Conservation (phyloP, 805 yeast species). For the Candida michaelii region DNA sequence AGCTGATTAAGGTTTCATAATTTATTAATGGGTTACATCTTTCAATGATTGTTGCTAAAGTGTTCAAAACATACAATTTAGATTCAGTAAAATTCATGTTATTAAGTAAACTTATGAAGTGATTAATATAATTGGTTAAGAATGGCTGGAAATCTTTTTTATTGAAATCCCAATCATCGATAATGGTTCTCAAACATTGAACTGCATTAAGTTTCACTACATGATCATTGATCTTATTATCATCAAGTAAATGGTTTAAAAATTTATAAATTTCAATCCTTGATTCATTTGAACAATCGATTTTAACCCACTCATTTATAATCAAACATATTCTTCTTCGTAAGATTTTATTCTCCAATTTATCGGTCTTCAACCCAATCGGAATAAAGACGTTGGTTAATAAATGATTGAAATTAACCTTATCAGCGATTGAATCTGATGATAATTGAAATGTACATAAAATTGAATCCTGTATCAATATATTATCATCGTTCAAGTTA, state of each 20-base stretch:
- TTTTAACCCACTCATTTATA: slow-evolving; percentile 76
- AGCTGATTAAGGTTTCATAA: slow-evolving; percentile 47
- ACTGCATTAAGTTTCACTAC: slow-evolving; percentile 81
- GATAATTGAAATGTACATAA: slow-evolving; percentile 82
- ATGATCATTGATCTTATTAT: slow-evolving; percentile 55
- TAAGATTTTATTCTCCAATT: slow-evolving; percentile 54
- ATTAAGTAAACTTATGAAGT: slow-evolving; percentile 51
- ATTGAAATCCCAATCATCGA: slow-evolving; percentile 87
- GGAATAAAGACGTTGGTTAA: slow-evolving; percentile 67
- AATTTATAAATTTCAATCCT: slow-evolving; percentile 59
- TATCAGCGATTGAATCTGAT: slow-evolving; percentile 60
- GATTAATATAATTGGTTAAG: slow-evolving; percentile 49
- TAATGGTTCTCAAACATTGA: slow-evolving; percentile 62
- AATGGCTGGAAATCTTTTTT: slow-evolving; percentile 67
- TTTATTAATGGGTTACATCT: slow-evolving; percentile 65
- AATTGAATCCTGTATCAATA: slow-evolving; percentile 74
- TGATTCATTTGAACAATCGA: slow-evolving; percentile 60
- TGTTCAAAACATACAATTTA: slow-evolving; percentile 68
- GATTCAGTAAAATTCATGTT: slow-evolving; percentile 66
- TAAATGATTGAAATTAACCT: slow-evolving; percentile 67
- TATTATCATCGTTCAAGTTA: slow-evolving; percentile 43
- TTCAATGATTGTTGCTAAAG: slow-evolving; percentile 61
- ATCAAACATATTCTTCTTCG: slow-evolving; percentile 76
- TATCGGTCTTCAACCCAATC: slow-evolving; percentile 50
- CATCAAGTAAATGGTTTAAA: slow-evolving; percentile 46